A percentile compares a stretch with the other conserved stretches of the same genome.
phyloP scores from a whole-genome alignment of 2,329 filamentous ascomycete genomes.

The Fonsecaea erecta region DNA sequence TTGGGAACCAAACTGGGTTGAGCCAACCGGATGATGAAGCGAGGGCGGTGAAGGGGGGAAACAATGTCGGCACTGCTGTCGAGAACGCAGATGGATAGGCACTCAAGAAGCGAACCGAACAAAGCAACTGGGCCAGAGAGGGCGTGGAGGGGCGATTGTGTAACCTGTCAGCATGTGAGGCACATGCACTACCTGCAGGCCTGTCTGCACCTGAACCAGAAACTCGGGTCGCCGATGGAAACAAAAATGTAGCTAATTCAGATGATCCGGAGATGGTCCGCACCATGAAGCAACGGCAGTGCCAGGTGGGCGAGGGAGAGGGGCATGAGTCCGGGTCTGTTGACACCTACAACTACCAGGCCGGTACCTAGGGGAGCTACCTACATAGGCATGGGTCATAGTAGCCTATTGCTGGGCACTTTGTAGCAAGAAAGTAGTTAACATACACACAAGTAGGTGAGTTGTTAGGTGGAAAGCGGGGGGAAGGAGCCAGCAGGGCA shows the following conservation, averaged over 20 bases:
- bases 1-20: not conserved
- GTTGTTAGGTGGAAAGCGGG: too few relatives aligned
- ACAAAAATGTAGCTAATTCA: not conserved
- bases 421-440: too few relatives aligned
- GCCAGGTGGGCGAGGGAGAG: not conserved
- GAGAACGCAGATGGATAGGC: not conserved
- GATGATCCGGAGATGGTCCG: not conserved
- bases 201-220: conserved; percentile 15
- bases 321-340: not conserved
- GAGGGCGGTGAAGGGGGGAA: not conserved
- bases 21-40: not conserved
- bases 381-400: too few relatives aligned
- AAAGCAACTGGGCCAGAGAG: not conserved
- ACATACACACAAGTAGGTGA: too few relatives aligned
- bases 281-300: too few relatives aligned
- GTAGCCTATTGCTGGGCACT: too few relatives aligned
- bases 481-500: too few relatives aligned
- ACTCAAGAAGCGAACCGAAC: not conserved
- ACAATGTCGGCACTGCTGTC: not conserved
- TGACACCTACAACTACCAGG: too few relatives aligned
- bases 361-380: too few relatives aligned
- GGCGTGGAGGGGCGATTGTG: not conserved
- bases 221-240: conserved; percentile 16
- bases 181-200: not conserved
- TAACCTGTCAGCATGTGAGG: conserved; percentile 1